Evolutionary conservation across 2,329 filamentous ascomycete genomes (phyloP).

Genomic region (Coniosporium tulheliwenetii): DNA sequence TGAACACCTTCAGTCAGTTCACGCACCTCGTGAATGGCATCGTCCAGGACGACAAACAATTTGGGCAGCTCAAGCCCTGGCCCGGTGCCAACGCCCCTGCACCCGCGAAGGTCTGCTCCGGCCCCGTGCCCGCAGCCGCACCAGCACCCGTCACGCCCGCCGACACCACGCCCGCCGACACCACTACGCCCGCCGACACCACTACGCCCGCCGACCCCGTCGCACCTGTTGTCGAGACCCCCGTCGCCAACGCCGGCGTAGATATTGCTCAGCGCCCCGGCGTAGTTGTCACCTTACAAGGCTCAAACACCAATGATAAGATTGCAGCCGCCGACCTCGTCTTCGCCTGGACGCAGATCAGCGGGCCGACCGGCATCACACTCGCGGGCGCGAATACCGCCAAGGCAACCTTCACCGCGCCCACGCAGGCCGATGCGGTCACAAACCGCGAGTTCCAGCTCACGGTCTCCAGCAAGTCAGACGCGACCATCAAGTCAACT

Average conservation of each 20-base stretch:
- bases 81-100: conserved; percentile 10
- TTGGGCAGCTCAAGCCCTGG: conserved; percentile 22
- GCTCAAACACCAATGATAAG: conserved; percentile 12
- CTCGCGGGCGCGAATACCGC: conserved; percentile 8
- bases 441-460: conserved; percentile 14
- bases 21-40: conserved; percentile 15
- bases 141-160: neutral
- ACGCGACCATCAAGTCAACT: conserved; percentile 10
- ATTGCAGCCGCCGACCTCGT: conserved; percentile 11
- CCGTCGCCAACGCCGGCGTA: conserved; percentile 11
- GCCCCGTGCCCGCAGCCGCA: conserved; percentile 3
- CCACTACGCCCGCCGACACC: neutral
- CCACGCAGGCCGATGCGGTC: conserved; percentile 9
- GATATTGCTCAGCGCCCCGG: conserved; percentile 11
- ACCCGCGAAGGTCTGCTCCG: conserved; percentile 12
- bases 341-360: conserved; percentile 16
- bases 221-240: conserved; percentile 1
- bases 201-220: conserved; percentile 1
- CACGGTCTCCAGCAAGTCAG: conserved; percentile 12
- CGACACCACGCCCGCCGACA: neutral
- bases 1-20: conserved; percentile 20
- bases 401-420: conserved; percentile 5
- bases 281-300: conserved; percentile 13
- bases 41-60: conserved; percentile 12
- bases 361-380: conserved; percentile 9